phyloP scores from a whole-genome alignment of 129 eudicot genomes.

The Artemisia annua region DNA sequence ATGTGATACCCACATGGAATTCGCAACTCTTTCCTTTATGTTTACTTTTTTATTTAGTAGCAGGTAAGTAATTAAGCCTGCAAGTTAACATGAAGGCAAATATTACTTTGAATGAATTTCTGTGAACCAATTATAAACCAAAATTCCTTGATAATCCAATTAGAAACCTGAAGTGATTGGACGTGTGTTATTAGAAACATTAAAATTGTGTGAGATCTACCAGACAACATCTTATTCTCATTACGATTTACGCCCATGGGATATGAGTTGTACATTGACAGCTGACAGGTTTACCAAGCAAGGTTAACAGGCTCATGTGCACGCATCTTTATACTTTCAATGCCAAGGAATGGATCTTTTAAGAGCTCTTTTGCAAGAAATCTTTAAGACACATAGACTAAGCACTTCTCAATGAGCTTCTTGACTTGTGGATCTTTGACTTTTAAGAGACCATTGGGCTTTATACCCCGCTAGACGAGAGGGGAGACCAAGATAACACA shows the following conservation, averaged over 20 bases:
- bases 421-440: slow-evolving; percentile 46
- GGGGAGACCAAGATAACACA: slow-evolving; percentile 11
- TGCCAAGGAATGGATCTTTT: slow-evolving; percentile 45
- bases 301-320: slow-evolving; percentile 26
- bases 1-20: too few relatives aligned
- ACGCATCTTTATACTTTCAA: slow-evolving; percentile 36
- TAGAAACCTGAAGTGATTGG: too few relatives aligned
- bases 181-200: too few relatives aligned
- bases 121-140: too few relatives aligned
- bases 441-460: slow-evolving; percentile 42
- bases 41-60: too few relatives aligned
- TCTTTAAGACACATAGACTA: slow-evolving; percentile 46
- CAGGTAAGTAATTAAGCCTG: too few relatives aligned
- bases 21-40: too few relatives aligned
- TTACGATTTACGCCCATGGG: slow-evolving; percentile 55
- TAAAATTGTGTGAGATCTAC: slow-evolving; percentile 14
- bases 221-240: slow-evolving; percentile 27
- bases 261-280: slow-evolving; percentile 6
- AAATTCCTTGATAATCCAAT: too few relatives aligned
- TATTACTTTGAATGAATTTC: too few relatives aligned
- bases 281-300: slow-evolving; percentile 13
- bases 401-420: slow-evolving; percentile 51
- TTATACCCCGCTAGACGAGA: slow-evolving; percentile 31
- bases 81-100: too few relatives aligned
- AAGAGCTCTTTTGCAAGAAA: slow-evolving; percentile 45